Conservation (phyloP, 768 basidiomycete genomes). For the Fomitopsis serialis region DNA sequence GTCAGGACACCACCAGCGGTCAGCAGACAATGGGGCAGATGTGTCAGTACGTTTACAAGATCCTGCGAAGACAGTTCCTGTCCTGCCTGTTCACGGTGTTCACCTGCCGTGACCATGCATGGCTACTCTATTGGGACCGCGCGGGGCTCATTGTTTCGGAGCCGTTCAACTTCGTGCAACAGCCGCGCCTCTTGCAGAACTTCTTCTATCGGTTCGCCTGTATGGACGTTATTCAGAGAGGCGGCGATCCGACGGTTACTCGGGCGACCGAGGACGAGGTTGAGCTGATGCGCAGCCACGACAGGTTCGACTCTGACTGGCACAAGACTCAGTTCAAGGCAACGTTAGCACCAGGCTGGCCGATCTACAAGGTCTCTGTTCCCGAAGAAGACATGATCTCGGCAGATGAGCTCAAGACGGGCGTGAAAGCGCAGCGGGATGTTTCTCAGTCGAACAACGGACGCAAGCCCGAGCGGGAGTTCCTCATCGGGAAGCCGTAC, state of each 20-base stretch:
- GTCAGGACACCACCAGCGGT: too few species aligned
- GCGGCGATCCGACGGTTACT: slow-evolving; percentile 1
- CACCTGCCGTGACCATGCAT: neutral
- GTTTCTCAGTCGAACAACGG: too few species aligned
- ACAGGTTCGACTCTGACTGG: neutral
- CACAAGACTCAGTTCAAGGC: neutral
- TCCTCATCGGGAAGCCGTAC: too few species aligned
- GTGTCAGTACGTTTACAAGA: neutral
- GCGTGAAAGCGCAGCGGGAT: too few species aligned
- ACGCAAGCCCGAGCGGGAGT: too few species aligned
- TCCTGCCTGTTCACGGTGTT: neutral
- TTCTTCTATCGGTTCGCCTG: slow-evolving; percentile 2
- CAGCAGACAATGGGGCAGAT: too few species aligned
- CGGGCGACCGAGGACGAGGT: neutral
- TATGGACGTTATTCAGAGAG: neutral
- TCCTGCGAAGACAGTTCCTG: neutral
- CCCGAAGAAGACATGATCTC: too few species aligned
- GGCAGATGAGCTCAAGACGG: too few species aligned
- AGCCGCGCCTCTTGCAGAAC: neutral
- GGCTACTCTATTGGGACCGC: slow-evolving; percentile 5
- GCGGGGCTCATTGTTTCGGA: slow-evolving; percentile 4
- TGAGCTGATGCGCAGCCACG: neutral
- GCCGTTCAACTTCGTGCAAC: neutral
- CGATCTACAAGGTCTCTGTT: neutral
- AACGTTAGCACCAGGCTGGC: neutral